Evolutionary conservation across 257 asterid genomes (phyloP), one percentile per base, ranked within the genome.

Genomic region (Solanum bulbocastanum): DNA sequence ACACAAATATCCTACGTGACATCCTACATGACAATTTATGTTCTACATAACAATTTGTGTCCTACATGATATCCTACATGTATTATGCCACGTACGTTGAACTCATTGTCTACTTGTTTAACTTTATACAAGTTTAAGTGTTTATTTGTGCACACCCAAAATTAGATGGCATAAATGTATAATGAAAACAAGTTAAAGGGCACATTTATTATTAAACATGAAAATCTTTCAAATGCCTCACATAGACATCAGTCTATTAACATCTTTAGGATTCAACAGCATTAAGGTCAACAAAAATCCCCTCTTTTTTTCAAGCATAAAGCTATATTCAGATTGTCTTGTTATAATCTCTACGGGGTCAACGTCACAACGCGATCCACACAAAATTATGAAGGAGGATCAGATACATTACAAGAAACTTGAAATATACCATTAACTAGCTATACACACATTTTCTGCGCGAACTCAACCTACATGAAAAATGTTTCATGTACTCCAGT

Each of bases 1-100:
- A 52, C 62, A 16, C n/a, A 52, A 0, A 52, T 18, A 0, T 52
- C 62, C 4, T 52, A 18, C 1, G 4, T 52, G 23, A 0, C 4
- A 52, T 52, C n/a, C n/a, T 52, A 52, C 23, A 18, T 52, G 62
- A 16, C 10, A 52, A 52, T 16, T 16, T 52, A 16, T 6, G 23
- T 16, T 16, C 23, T 52, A 52, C 22, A 16, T 52, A 6, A 4
- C 62, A 52, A 52, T 6, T 52, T 52, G n/a, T 52, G 1, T 52
- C 62, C 23, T 52, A 52, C 23, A 52, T 16, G 60, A 5, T 52
- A 16, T 52, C 62, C 62, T 0, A 52, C 23, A 52, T 52, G 23
- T 52, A 18, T 18, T 56, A 56, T 56, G n/a, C 1, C n/a, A 56
- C 4, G 23, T 18, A 18, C 8, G 0, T 49, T 49, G 65, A 1